A percentile compares a stretch with the other conserved stretches of the same genome.
These are phyloP conservation scores for Akanthomyces muscarius DNA, from an alignment of 2,329 filamentous ascomycete genomes.

Conservation along the genomic window DNA sequence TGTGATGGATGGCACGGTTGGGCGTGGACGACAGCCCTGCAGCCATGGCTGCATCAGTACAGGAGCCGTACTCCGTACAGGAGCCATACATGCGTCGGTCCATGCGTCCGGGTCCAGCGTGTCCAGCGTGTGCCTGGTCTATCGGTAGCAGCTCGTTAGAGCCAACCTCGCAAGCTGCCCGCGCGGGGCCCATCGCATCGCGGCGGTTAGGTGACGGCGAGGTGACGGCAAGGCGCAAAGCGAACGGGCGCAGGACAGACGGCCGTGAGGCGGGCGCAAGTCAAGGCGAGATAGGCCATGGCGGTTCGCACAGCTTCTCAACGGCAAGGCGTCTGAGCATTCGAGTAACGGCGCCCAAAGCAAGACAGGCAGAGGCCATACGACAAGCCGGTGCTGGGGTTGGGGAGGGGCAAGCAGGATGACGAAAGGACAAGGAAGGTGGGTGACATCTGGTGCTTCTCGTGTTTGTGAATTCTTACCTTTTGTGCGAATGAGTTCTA, in stretches of 20 bases:
- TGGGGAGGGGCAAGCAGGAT: slow-evolving; percentile 4
- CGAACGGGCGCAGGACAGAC: background rate
- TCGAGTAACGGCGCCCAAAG: background rate
- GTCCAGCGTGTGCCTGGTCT: background rate
- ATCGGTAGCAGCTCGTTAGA: background rate
- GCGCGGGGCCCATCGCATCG: background rate
- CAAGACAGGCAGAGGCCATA: background rate
- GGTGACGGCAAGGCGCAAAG: background rate
- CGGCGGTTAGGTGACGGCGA: background rate
- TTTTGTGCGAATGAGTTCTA: background rate
- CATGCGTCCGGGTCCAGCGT: background rate
- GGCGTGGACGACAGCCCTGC: slow-evolving; percentile 9
- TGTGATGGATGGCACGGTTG: slow-evolving; percentile 9
- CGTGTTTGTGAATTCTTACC: slow-evolving; percentile 1
- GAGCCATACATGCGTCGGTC: background rate
- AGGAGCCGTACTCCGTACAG: too few species aligned
- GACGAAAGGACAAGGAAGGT: background rate
- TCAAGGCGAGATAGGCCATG: background rate
- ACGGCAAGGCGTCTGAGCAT: background rate
- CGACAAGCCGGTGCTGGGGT: background rate
- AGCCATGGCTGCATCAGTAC: background rate
- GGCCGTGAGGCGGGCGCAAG: slow-evolving; percentile 2
- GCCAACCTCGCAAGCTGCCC: background rate
- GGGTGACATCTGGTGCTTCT: background rate
- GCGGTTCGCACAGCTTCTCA: slow-evolving; percentile 2